These are phyloP conservation scores for Auricularia sp. DNA, from an alignment of 768 basidiomycete genomes.

Conservation along the genomic window DNA sequence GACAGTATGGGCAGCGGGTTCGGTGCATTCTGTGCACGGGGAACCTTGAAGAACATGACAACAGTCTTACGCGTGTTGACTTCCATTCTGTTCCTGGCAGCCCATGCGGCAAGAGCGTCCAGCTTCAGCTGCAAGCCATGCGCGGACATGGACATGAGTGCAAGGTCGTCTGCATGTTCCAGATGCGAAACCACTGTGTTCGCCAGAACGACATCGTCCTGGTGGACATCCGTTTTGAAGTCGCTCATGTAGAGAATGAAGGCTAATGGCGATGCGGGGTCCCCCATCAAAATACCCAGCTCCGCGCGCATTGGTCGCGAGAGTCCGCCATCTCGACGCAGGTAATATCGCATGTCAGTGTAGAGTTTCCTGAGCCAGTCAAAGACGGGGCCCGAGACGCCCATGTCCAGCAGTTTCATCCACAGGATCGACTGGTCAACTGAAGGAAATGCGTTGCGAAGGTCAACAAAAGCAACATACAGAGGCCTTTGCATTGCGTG, in stretches of 20 bases:
- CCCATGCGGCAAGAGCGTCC: constrained; percentile 8
- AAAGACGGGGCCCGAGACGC: constrained; percentile 12
- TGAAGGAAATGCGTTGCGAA: constrained; percentile 29
- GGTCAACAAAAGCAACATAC: constrained; percentile 17
- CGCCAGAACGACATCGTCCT: constrained; percentile 10
- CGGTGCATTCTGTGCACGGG: constrained; percentile 2
- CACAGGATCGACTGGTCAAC: constrained; percentile 24
- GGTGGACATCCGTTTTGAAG: constrained; percentile 3
- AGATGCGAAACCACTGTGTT: constrained; percentile 11
- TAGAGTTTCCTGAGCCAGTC: constrained; percentile 11
- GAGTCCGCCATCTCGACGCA: constrained; percentile 3
- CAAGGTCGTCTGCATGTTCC: constrained; percentile 15
- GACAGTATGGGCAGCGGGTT: neutral
- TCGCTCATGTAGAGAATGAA: constrained; percentile 11
- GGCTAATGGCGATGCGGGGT: constrained; percentile 13
- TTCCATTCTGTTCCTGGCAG: constrained; percentile 10
- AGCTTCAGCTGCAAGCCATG: constrained; percentile 14
- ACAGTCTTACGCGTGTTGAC: constrained; percentile 13
- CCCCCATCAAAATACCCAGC: constrained; percentile 14
- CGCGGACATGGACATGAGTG: constrained; percentile 7
- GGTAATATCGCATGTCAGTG: constrained; percentile 3
- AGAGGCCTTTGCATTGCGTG: constrained; percentile 7
- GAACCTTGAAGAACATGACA: constrained; percentile 13
- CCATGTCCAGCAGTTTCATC: constrained; percentile 18
- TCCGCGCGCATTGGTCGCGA: constrained; percentile 6